Evolutionary conservation across 139 green algal genomes (phyloP), one percentile per base, ranked within the genome.

Genomic region (Edaphochlamys debaryana): DNA sequence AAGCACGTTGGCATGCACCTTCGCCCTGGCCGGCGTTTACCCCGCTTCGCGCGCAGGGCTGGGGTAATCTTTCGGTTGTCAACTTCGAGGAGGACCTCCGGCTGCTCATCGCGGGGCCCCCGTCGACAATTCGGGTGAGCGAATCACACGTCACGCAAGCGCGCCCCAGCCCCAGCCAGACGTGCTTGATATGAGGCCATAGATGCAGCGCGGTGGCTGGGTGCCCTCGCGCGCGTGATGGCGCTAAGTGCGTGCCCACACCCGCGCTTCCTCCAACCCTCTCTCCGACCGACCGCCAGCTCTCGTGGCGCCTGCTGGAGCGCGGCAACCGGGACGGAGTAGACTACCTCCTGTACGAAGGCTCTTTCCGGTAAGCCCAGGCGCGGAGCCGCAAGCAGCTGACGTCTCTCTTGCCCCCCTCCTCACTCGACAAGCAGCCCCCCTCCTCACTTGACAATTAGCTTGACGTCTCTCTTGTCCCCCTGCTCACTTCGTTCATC

Each of bases 291-390:
- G n/a, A 6, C n/a, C 62, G 87, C 85, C 86, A 92, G 85, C 54
- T 94, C 13, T 58, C 81, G 0, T 95, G 91, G 91, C 86, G 90
- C 45, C 79, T 87, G 50, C 25, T 92, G 3, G 79, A 91, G 27
- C 40, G 73, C 7, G 91, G 88, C 17, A 80, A 6, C 0, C 68
- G 82, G 13, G 60, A 88, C 3, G 91, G 91, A 17, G 72, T 72
- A 1, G 56, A 68, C 0, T 95, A 90, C 87, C 80, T 90, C 32
- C 84, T 95, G 41, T 93, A 89, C 63, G 88, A 94, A 64, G 92
- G 85, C 30, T 75, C 50, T 2, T 95, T 95, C 88, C 81, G 68
- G 87, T 90, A 27, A 58, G 69, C n/a, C 23, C 41, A 34, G 29
- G 7, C 29, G 5, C 7, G 58, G 29, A 37, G 27, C 17, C 15